Evolutionary conservation across 495 filamentous ascomycete genomes (phyloP), one percentile per base, ranked within the genome.

Genomic region (Xylaria castorea): DNA sequence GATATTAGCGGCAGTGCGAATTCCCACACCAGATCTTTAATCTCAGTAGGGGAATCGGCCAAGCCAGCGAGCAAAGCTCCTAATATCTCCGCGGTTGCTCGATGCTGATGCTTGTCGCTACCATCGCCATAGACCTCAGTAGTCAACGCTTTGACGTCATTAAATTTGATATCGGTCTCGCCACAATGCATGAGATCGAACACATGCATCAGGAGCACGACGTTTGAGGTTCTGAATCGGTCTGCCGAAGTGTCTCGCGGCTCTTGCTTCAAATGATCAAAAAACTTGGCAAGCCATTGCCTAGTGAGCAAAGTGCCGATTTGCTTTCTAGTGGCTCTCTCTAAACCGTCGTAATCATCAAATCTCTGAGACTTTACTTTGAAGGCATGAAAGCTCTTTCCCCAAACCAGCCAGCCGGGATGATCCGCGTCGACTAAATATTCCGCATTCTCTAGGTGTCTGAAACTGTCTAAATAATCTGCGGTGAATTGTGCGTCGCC

Each of bases 351-450:
- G 78, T 94, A 98, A 69, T 90, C 89, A 22, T 94, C 82, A 72
- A 92, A 92, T 57, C 86, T 87, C 40, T 85, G 86, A 18, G 92
- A 87, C 51, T 91, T 89, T 9, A 92, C 91, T 69, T 89, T 88
- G 77, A 89, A 93, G 1, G 91, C 95, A 32, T 89, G 90, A 86
- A 98, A 93, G 12, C 86, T 88, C 78, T 97, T 92, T 16, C 89
- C 90, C 96, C 96, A 99, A 8, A 96, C 93, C n/a, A 99, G 87
- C 96, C 96, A 99, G 32, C 96, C 96, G 12, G 95, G 93, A 81
- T 97, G 92, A 77, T 97, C 95, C 67, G 89, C 88, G 77, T 99
- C 96, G 68, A 98, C 89, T 74, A 93, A 97, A 79, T 95, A 97
- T 68, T 97, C 88, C 7, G 93, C 89, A 1, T 79, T 77, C 68